Percentiles rank a stretch among this genome's conserved stretches.
Conservation (phyloP, 192 early-diverging fungal genomes). For the Chytriomyces hyalinus region DNA sequence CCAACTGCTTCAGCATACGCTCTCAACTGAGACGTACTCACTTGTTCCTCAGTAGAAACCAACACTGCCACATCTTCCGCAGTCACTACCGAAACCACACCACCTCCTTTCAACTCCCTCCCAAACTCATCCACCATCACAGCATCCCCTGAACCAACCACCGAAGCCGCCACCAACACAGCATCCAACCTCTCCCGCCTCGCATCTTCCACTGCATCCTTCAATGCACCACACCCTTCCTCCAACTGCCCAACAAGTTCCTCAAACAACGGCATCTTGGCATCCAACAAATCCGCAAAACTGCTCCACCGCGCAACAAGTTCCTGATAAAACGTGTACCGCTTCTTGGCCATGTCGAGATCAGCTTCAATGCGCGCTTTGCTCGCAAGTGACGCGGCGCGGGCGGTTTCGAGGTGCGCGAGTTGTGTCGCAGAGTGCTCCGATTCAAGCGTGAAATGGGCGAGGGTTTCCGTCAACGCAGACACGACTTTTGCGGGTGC, state of each 20-base stretch:
- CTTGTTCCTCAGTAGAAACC: neutral
- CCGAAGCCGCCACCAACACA: neutral
- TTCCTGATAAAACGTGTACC: conserved; percentile 36
- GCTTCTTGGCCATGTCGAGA: neutral
- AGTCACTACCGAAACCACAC: neutral
- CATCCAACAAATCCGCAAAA: conserved; percentile 34
- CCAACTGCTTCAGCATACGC: neutral
- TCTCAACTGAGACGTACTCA: neutral
- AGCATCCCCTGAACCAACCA: neutral
- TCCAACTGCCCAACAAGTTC: conserved; percentile 12
- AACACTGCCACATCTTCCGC: conserved; percentile 1
- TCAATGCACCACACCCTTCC: neutral
- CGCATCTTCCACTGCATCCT: neutral
- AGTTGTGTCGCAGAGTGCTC: neutral
- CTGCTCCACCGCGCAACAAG: conserved; percentile 3
- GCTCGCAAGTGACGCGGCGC: neutral
- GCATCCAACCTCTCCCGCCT: neutral
- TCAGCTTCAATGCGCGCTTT: neutral
- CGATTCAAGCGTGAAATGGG: neutral
- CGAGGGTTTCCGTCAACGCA: neutral
- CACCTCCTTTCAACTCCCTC: neutral
- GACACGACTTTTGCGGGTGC: neutral
- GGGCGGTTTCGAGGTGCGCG: neutral
- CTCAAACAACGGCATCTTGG: conserved; percentile 30
- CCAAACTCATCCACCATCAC: conserved; percentile 17